Percentiles rank a stretch among this genome's conserved stretches.
Evolutionary conservation across 768 basidiomycete genomes (phyloP).

Genomic region (Boletus sp.): DNA sequence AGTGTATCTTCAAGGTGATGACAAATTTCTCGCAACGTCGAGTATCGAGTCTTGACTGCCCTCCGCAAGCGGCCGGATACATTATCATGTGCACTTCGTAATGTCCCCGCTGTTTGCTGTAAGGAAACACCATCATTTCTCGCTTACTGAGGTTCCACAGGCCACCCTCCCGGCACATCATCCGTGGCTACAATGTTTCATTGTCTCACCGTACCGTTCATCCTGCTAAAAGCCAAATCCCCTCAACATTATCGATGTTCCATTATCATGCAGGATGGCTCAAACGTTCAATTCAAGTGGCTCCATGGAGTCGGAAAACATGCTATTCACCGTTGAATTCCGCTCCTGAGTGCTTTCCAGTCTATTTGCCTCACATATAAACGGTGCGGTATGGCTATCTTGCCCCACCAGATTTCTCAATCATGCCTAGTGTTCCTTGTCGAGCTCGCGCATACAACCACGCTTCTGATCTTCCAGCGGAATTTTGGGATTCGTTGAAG

Average conservation of each 20-base stretch:
- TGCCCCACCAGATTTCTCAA: slow-evolving; percentile 18
- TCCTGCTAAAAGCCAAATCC: background rate
- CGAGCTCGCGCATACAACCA: slow-evolving; percentile 3
- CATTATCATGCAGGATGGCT: slow-evolving; percentile 20
- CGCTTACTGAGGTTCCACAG: slow-evolving; percentile 1
- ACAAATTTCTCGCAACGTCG: background rate
- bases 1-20: background rate
- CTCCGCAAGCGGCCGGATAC: background rate
- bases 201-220: background rate
- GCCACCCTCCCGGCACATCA: background rate
- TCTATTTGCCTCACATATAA: slow-evolving; percentile 6
- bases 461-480: slow-evolving; percentile 16
- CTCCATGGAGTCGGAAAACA: background rate
- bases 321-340: background rate
- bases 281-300: slow-evolving; percentile 4
- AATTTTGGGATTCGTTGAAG: slow-evolving; percentile 32
- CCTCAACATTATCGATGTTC: slow-evolving; percentile 4
- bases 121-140: background rate
- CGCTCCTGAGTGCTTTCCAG: background rate
- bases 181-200: slow-evolving; percentile 12
- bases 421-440: slow-evolving; percentile 17
- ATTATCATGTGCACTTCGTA: background rate
- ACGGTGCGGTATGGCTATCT: background rate
- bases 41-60: background rate
- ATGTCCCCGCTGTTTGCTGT: slow-evolving; percentile 2